Percentiles rank a stretch among this genome's conserved stretches.
Conservation (phyloP, 2,329 filamentous ascomycete genomes). For the Zopfia rhizophila region DNA sequence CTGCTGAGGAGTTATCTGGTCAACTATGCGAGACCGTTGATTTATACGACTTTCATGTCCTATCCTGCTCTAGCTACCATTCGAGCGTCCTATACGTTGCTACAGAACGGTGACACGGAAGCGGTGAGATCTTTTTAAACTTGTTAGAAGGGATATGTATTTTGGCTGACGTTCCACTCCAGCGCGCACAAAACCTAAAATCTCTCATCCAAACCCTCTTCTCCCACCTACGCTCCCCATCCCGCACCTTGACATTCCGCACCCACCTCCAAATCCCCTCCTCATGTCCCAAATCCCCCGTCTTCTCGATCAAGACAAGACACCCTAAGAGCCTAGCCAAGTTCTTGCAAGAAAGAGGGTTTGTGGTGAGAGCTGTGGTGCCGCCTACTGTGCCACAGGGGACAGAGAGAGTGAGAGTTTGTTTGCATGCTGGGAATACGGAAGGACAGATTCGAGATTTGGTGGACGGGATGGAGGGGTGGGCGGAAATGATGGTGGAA, state of each 20-base stretch:
- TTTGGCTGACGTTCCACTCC: not conserved
- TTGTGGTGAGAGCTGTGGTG: conserved; percentile 51
- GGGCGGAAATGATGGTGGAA: conserved; percentile 31
- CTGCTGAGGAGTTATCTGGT: conserved; percentile 46
- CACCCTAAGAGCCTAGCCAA: conserved; percentile 40
- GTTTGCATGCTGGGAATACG: conserved; percentile 56
- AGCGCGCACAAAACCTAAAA: conserved; percentile 35
- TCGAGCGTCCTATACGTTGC: conserved; percentile 42
- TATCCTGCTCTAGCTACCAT: conserved; percentile 56
- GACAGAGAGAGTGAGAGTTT: conserved; percentile 52
- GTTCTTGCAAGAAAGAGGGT: conserved; percentile 38
- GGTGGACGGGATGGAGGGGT: conserved; percentile 40
- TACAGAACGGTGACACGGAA: conserved; percentile 32
- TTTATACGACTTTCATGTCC: conserved; percentile 56
- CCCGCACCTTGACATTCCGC: conserved; percentile 13
- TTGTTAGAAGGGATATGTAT: not conserved
- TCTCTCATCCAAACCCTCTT: conserved; percentile 35
- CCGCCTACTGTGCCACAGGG: conserved; percentile 55
- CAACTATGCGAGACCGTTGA: conserved; percentile 53
- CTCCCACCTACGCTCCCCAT: conserved; percentile 22
- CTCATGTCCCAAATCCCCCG: conserved; percentile 41
- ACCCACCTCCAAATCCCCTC: conserved; percentile 33
- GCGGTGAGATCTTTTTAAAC: conserved; percentile 24
- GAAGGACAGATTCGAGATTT: conserved; percentile 46
- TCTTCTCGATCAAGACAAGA: conserved; percentile 45